Evolutionary conservation across 441 rosid genomes (phyloP).

Genomic region (Aleurites moluccanus): DNA sequence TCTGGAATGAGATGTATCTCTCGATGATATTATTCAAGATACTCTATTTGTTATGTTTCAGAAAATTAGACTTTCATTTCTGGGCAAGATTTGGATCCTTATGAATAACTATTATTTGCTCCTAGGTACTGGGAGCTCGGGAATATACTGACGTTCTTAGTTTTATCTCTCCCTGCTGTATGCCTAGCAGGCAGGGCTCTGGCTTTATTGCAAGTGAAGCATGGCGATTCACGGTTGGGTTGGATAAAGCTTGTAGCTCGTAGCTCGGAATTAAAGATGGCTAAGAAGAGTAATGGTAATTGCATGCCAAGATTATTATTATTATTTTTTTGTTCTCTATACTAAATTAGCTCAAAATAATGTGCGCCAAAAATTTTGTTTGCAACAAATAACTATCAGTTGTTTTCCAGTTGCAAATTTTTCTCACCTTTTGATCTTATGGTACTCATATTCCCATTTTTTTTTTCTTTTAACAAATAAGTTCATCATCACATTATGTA

Average conservation of each 20-base stretch:
- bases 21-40: neutral
- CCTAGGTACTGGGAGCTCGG: neutral
- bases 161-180: neutral
- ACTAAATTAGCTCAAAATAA: slow-evolving; percentile 2
- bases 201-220: neutral
- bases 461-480: neutral
- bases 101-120: neutral
- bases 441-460: neutral
- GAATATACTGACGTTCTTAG: neutral
- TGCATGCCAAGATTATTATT: neutral
- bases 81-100: neutral
- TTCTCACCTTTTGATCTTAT: neutral
- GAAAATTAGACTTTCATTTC: neutral
- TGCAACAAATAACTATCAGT: neutral
- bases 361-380: slow-evolving; percentile 4
- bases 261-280: neutral
- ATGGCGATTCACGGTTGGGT: neutral
- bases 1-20: neutral
- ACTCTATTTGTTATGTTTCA: neutral
- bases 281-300: neutral
- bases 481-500: neutral
- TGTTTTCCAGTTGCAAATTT: neutral
- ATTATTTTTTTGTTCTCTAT: neutral
- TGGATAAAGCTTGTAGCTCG: slow-evolving; percentile 11
- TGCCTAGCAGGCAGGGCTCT: neutral